A percentile compares a stretch with the other conserved stretches of the same genome.
These are phyloP conservation scores for Curvularia spicifera DNA, from an alignment of 2,329 filamentous ascomycete species.

Conservation along the genomic window DNA sequence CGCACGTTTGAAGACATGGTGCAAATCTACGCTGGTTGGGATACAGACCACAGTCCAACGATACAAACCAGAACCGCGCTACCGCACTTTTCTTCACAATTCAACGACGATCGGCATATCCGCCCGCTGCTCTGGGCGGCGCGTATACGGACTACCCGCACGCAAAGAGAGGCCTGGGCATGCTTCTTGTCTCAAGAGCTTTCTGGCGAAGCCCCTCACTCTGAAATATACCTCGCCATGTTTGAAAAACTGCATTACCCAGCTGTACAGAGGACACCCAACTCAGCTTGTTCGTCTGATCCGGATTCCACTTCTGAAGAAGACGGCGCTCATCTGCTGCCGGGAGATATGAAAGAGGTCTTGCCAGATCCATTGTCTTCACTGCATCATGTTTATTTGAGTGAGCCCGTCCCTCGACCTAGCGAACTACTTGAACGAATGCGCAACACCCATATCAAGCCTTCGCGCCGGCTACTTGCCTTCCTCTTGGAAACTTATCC, in stretches of 20 bases:
- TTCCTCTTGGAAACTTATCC: slow-evolving; percentile 59
- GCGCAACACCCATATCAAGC: slow-evolving; percentile 57
- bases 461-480: slow-evolving; percentile 59
- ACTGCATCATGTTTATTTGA: slow-evolving; percentile 69
- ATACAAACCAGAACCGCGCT: slow-evolving; percentile 64
- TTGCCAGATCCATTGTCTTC: slow-evolving; percentile 63
- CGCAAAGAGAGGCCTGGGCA: slow-evolving; percentile 69
- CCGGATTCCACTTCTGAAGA: slow-evolving; percentile 9
- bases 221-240: slow-evolving; percentile 62
- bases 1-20: slow-evolving; percentile 61
- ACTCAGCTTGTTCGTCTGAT: slow-evolving; percentile 12
- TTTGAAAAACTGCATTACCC: slow-evolving; percentile 60
- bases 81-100: slow-evolving; percentile 21
- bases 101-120: slow-evolving; percentile 8
- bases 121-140: slow-evolving; percentile 60
- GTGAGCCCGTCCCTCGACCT: slow-evolving; percentile 66
- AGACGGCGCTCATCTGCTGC: slow-evolving; percentile 47
- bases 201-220: slow-evolving; percentile 44
- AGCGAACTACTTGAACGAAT: slow-evolving; percentile 67
- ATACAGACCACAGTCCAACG: slow-evolving; percentile 67
- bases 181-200: slow-evolving; percentile 65
- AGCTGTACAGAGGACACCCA: slow-evolving; percentile 15
- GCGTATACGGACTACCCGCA: slow-evolving; percentile 65
- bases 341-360: slow-evolving; percentile 67
- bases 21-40: slow-evolving; percentile 65